These are phyloP conservation scores for Papiliotrema nemorosa DNA, from an alignment of 1,284 basidiomycete genomes.

Conservation along the genomic window DNA sequence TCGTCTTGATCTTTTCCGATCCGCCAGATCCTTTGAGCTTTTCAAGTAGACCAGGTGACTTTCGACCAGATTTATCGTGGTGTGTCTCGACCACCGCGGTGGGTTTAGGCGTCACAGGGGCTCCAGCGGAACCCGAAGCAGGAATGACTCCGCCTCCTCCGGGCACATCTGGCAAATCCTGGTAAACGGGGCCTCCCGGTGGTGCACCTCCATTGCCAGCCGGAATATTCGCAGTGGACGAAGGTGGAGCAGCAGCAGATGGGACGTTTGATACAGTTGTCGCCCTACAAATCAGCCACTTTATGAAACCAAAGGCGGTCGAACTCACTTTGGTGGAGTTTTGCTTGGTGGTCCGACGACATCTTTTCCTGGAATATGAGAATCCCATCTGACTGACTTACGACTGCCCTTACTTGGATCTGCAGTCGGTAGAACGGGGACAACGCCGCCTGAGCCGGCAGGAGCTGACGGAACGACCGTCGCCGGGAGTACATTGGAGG, in stretches of 20 bases:
- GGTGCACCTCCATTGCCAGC: too few relatives aligned
- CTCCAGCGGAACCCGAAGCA: background rate
- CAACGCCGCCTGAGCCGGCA: too few relatives aligned
- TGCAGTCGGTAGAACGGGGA: background rate
- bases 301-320: background rate
- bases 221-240: background rate
- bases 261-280: conserved; percentile 12
- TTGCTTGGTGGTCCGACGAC: conserved; percentile 9
- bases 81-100: background rate
- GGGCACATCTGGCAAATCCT: too few relatives aligned
- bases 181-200: too few relatives aligned
- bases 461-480: background rate
- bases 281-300: background rate
- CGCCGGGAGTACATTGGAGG: background rate
- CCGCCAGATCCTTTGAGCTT: background rate
- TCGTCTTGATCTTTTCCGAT: background rate
- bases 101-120: background rate
- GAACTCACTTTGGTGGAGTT: conserved; percentile 19
- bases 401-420: conserved; percentile 1
- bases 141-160: background rate
- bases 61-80: background rate
- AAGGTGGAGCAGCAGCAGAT: background rate
- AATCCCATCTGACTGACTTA: conserved; percentile 28
- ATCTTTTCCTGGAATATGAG: conserved; percentile 20
- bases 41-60: background rate